Evolutionary conservation across 2,329 filamentous ascomycete genomes (phyloP).

Genomic region (Botrytis fabae): DNA sequence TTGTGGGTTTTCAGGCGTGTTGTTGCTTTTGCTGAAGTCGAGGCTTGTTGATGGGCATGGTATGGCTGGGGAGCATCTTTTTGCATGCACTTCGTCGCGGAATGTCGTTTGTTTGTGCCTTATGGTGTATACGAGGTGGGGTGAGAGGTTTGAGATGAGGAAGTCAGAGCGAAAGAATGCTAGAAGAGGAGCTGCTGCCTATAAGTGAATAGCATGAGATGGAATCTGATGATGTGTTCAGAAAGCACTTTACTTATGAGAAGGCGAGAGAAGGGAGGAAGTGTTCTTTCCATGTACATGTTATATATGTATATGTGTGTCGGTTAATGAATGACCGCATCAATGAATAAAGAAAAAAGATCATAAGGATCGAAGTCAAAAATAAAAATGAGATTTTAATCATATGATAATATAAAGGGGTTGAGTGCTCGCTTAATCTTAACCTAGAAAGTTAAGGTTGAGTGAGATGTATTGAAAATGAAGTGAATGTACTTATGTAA

Average conservation of each 20-base stretch:
- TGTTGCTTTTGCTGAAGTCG: background rate
- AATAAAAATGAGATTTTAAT: background rate
- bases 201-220: background rate
- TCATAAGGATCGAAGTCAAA: background rate
- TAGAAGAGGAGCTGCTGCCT: background rate
- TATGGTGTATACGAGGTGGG: background rate
- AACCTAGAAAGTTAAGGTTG: background rate
- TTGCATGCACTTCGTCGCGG: background rate
- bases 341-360: constrained; percentile 3
- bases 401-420: background rate
- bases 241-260: background rate
- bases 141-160: background rate
- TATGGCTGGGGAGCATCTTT: background rate
- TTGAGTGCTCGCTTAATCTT: background rate
- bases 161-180: background rate
- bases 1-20: background rate
- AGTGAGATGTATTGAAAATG: no score
- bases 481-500: background rate
- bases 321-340: background rate
- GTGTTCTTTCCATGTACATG: constrained; percentile 8
- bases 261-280: background rate
- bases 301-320: constrained; percentile 12
- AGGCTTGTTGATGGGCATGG: background rate
- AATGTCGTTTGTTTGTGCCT: background rate
- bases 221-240: background rate